Conservation (phyloP, 768 basidiomycete genomes). For the Agaricus sinodeliciosus region DNA sequence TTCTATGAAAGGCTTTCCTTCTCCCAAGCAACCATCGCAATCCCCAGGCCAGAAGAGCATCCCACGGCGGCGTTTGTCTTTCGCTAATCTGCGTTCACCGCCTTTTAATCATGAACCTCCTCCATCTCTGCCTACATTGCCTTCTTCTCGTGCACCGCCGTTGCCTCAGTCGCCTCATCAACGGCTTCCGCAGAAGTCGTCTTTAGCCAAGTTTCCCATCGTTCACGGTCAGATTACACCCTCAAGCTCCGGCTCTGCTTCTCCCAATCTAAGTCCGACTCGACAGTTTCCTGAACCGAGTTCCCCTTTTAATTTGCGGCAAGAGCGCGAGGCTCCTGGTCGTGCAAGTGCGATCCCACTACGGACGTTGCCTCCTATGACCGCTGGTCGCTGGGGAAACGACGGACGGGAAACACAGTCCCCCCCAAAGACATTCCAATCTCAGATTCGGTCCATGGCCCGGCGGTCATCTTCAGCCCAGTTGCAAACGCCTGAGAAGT, state of each 20-base stretch:
- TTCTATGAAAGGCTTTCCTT: neutral
- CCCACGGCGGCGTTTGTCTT: neutral
- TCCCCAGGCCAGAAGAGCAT: neutral
- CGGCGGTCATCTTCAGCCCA: slow-evolving; percentile 2
- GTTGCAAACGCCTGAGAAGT: slow-evolving; percentile 1
- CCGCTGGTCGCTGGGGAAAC: neutral
- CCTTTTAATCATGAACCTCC: neutral
- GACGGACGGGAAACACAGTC: neutral
- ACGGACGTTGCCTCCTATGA: neutral
- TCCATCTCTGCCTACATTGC: slow-evolving; percentile 1
- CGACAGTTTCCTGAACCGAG: neutral
- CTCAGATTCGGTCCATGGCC: neutral
- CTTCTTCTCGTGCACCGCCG: neutral
- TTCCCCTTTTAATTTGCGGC: neutral
- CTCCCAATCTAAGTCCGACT: neutral
- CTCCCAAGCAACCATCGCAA: slow-evolving; percentile 2
- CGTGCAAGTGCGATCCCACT: neutral
- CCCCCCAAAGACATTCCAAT: neutral
- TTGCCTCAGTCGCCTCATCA: slow-evolving; percentile 8
- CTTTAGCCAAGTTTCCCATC: slow-evolving; percentile 10
- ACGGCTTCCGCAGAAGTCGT: slow-evolving; percentile 8
- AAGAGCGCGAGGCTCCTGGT: neutral
- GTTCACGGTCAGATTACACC: neutral
- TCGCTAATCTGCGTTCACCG: neutral
- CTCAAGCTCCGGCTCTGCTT: neutral